These are phyloP conservation scores for Ailanthus altissimus DNA, from an alignment of 345 rosid species.

Conservation along the genomic window DNA sequence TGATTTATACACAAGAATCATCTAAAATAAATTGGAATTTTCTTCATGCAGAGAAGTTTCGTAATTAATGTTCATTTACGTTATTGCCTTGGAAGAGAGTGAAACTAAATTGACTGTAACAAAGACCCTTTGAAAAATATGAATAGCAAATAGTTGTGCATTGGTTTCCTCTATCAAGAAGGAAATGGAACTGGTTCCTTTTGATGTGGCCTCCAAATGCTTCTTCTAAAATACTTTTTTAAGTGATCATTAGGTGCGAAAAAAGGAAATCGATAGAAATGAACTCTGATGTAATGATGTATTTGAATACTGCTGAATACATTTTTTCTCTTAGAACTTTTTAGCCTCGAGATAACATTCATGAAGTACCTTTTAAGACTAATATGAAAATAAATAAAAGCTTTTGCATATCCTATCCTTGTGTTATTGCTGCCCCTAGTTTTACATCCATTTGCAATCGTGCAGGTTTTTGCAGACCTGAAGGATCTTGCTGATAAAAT, in stretches of 20 bases:
- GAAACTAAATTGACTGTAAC: not conserved
- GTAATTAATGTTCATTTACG: not conserved
- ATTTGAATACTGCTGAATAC: not conserved
- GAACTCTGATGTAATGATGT: not conserved
- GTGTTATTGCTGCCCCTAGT: slow-evolving; percentile 4
- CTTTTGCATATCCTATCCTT: not conserved
- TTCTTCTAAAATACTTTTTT: not conserved
- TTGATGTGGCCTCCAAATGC: not conserved
- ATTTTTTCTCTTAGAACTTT: not conserved
- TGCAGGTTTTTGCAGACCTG: slow-evolving; percentile 79
- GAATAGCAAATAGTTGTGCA: not conserved
- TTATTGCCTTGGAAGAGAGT: not conserved
- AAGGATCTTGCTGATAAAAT: slow-evolving; percentile 74
- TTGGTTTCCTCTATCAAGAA: not conserved
- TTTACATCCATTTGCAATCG: not conserved
- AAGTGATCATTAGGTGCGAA: not conserved
- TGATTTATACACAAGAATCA: not conserved
- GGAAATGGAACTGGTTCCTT: not conserved
- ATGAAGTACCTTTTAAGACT: not conserved
- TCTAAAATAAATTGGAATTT: not conserved
- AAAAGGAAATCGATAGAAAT: not conserved
- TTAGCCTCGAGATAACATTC: not conserved
- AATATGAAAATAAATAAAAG: not conserved
- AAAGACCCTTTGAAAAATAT: not conserved
- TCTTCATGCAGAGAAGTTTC: not conserved